phyloP scores from a whole-genome alignment of 1,139 yeast species.

The Meyerozyma sp. region DNA sequence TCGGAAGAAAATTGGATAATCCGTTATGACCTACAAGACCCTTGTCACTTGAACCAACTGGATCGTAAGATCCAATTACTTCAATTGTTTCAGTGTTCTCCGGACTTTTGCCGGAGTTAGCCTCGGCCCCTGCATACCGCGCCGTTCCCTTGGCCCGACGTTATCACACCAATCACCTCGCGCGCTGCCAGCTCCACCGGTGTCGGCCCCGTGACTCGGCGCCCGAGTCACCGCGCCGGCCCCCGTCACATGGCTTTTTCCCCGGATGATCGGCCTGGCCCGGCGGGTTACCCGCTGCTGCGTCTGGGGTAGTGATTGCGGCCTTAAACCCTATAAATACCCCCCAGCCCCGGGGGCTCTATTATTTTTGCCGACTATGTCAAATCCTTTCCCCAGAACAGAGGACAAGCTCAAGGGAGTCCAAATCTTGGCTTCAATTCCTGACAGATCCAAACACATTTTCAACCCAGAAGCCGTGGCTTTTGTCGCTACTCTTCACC shows the following conservation, averaged over 20 bases:
- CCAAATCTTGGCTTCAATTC: conserved; percentile 59
- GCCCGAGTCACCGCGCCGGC: background rate
- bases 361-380: conserved; percentile 20
- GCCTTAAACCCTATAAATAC: background rate
- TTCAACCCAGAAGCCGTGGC: conserved; percentile 66
- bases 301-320: conserved; percentile 1
- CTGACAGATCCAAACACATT: conserved; percentile 54
- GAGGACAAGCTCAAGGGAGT: conserved; percentile 57
- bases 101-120: conserved; percentile 1
- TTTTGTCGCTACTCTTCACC: conserved; percentile 68
- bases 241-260: background rate
- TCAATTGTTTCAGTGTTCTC: background rate
- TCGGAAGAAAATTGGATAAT: too few relatives aligned
- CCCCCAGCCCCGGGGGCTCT: background rate
- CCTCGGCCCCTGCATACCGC: background rate
- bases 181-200: background rate
- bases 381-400: conserved; percentile 50
- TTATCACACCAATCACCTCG: background rate
- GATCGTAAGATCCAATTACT: too few relatives aligned
- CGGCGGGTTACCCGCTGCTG: conserved; percentile 1
- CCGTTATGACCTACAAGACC: too few relatives aligned
- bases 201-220: background rate
- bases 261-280: conserved; percentile 1
- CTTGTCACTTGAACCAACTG: too few relatives aligned
- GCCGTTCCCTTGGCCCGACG: background rate